A percentile compares a stretch with the other conserved stretches of the same genome.
phyloP scores from a whole-genome alignment of 805 yeast genomes.

The Metschnikowia borealis region DNA sequence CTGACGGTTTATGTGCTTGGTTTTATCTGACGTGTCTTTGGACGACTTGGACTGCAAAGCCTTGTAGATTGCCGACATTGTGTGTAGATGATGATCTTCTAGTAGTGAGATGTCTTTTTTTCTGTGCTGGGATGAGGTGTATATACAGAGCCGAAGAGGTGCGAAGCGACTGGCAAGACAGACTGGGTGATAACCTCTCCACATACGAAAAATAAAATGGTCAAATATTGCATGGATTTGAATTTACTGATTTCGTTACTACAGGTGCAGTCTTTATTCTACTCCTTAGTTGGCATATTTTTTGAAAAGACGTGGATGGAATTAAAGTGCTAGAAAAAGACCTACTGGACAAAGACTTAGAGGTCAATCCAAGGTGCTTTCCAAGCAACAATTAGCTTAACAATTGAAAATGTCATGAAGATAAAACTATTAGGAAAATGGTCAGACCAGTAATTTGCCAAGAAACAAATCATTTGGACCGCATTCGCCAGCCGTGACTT shows the following conservation, averaged over 20 bases:
- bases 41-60: constrained; percentile 44
- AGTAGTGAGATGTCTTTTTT: not conserved
- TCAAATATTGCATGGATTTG: not conserved
- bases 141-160: constrained; percentile 6
- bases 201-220: not conserved
- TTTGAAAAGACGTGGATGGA: too few relatives aligned
- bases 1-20: constrained; percentile 75
- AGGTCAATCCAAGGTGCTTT: not conserved
- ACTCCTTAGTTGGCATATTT: not conserved
- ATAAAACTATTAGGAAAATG: too few relatives aligned
- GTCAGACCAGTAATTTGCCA: too few relatives aligned
- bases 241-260: not conserved
- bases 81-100: constrained; percentile 3
- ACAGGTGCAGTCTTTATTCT: not conserved
- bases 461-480: not conserved
- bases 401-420: too few relatives aligned
- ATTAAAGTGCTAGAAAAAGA: not conserved
- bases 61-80: constrained; percentile 45
- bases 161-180: not conserved
- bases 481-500: not conserved
- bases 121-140: constrained; percentile 4
- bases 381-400: not conserved
- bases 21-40: constrained; percentile 44
- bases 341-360: not conserved
- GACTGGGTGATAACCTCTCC: not conserved